These are phyloP conservation scores for Onygena corvina DNA, from an alignment of 2,329 filamentous ascomycete genomes.

Conservation along the genomic window DNA sequence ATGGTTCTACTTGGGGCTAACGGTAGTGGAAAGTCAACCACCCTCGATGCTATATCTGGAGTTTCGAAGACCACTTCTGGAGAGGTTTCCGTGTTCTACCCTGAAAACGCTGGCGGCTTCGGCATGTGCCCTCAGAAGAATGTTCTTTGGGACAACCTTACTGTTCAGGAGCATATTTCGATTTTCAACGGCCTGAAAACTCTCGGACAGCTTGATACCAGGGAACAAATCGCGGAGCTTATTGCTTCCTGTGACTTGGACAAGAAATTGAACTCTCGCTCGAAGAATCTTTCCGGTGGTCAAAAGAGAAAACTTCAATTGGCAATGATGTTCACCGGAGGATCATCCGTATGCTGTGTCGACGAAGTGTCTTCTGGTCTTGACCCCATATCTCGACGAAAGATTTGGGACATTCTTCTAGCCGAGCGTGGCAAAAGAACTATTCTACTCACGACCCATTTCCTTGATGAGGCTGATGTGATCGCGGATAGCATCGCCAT, in stretches of 20 bases:
- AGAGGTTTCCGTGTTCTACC: slow-evolving; percentile 64
- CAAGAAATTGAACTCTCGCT: slow-evolving; percentile 57
- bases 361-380: slow-evolving; percentile 85
- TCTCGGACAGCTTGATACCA: slow-evolving; percentile 43
- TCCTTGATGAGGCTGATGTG: slow-evolving; percentile 83
- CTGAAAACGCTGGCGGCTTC: slow-evolving; percentile 63
- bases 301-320: slow-evolving; percentile 88
- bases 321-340: slow-evolving; percentile 90
- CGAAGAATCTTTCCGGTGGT: slow-evolving; percentile 73
- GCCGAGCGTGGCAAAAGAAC: slow-evolving; percentile 71
- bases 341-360: slow-evolving; percentile 75
- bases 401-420: slow-evolving; percentile 88
- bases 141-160: slow-evolving; percentile 81
- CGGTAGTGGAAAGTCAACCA: slow-evolving; percentile 81
- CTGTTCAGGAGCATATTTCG: slow-evolving; percentile 68
- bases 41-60: slow-evolving; percentile 75
- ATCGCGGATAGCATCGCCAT: slow-evolving; percentile 82
- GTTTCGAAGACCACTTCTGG: slow-evolving; percentile 66
- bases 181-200: slow-evolving; percentile 79
- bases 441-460: slow-evolving; percentile 82
- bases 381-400: slow-evolving; percentile 72
- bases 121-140: slow-evolving; percentile 90
- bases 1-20: slow-evolving; percentile 79
- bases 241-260: slow-evolving; percentile 61
- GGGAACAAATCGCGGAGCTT: slow-evolving; percentile 49